Percentiles rank a stretch among this genome's conserved stretches.
These are phyloP conservation scores for Tolypocladium ophioglossoides DNA, from an alignment of 2,329 filamentous ascomycete species.

Conservation along the genomic window DNA sequence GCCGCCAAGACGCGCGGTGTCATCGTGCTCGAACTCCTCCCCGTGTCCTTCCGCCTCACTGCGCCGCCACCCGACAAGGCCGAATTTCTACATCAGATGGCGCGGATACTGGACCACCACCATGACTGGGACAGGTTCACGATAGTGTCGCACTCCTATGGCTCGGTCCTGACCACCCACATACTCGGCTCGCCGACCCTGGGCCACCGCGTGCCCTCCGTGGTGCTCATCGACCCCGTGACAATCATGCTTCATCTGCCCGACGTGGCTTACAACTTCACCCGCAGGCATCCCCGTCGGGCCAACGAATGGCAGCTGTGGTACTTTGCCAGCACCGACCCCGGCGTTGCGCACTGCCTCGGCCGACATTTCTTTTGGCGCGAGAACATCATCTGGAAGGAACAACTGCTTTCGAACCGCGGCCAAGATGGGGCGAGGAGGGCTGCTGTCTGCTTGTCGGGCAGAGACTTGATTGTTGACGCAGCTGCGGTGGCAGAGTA, in stretches of 20 bases:
- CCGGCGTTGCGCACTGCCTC: conserved; percentile 53
- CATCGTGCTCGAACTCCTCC: conserved; percentile 55
- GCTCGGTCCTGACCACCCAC: conserved; percentile 52
- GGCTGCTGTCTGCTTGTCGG: conserved; percentile 48
- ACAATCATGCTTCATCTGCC: conserved; percentile 58
- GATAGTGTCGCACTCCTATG: conserved; percentile 53
- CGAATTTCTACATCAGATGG: conserved; percentile 46
- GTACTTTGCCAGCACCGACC: conserved; percentile 60
- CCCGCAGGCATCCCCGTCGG: conserved; percentile 33
- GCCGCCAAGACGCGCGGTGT: conserved; percentile 29
- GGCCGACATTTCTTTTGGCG: conserved; percentile 62
- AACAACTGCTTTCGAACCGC: conserved; percentile 37
- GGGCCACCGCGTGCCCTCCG: conserved; percentile 36
- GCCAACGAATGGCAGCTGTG: conserved; percentile 63
- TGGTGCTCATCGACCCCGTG: conserved; percentile 49
- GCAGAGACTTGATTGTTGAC: conserved; percentile 55
- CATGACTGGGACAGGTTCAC: conserved; percentile 50
- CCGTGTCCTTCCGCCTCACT: conserved; percentile 53
- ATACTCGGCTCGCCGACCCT: conserved; percentile 41
- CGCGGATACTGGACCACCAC: conserved; percentile 45
- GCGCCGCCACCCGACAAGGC: conserved; percentile 36
- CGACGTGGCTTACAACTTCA: conserved; percentile 64
- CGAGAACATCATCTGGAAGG: conserved; percentile 60
- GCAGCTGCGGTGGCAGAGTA: conserved; percentile 47
- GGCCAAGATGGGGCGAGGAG: conserved; percentile 14